These are phyloP conservation scores for Xylaria sp. DNA, from an alignment of 2,329 filamentous ascomycete genomes.

Conservation along the genomic window DNA sequence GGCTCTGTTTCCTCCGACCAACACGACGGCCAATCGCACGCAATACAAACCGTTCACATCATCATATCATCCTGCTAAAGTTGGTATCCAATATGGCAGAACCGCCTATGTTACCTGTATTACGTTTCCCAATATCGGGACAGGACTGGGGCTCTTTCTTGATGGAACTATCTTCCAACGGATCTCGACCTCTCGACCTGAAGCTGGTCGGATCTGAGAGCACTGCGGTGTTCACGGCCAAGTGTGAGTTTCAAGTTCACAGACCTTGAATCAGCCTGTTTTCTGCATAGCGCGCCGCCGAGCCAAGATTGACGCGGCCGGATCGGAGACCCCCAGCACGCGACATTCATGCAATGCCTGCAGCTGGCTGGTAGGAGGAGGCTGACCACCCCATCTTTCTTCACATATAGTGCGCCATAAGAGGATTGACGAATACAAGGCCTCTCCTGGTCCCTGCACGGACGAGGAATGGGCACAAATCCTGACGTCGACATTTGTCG, in stretches of 20 bases:
- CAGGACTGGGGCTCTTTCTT: slow-evolving; percentile 66
- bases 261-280: slow-evolving; percentile 7
- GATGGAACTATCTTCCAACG: slow-evolving; percentile 65
- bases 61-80: background rate
- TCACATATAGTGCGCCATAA: slow-evolving; percentile 65
- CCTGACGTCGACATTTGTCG: slow-evolving; percentile 66
- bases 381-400: slow-evolving; percentile 36
- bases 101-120: slow-evolving; percentile 56
- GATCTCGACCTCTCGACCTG: slow-evolving; percentile 67
- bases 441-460: slow-evolving; percentile 64
- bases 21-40: slow-evolving; percentile 6
- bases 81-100: slow-evolving; percentile 38
- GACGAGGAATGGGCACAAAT: slow-evolving; percentile 74
- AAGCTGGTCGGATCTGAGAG: slow-evolving; percentile 76
- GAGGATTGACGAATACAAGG: slow-evolving; percentile 62
- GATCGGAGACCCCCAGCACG: slow-evolving; percentile 34
- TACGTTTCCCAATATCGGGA: slow-evolving; percentile 69
- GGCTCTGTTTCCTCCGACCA: slow-evolving; percentile 13
- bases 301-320: slow-evolving; percentile 29
- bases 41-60: slow-evolving; percentile 4
- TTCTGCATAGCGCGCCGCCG: slow-evolving; percentile 23
- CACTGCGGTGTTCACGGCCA: slow-evolving; percentile 66
- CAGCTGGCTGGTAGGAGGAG: slow-evolving; percentile 32
- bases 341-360: slow-evolving; percentile 41
- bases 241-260: slow-evolving; percentile 59